Conservation (phyloP, 257 asterid species). For the Gentiana dahurica region DNA sequence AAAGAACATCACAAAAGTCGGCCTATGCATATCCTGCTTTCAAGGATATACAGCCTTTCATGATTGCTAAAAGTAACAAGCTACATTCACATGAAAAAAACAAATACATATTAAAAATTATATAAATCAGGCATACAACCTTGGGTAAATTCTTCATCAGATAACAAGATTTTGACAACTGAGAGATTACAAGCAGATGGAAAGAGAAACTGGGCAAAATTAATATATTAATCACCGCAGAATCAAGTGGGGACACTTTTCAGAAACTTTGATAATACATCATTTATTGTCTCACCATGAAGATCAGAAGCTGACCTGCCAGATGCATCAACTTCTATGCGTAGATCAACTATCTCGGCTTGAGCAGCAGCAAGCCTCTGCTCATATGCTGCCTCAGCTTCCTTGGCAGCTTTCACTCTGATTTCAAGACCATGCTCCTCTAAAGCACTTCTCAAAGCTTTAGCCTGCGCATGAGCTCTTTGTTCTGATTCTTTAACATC, state of each 20-base stretch:
- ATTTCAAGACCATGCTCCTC: constrained; percentile 83
- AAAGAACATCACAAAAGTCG: no score
- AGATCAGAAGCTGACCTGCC: constrained; percentile 52
- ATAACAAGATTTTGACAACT: not conserved
- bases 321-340: constrained; percentile 72
- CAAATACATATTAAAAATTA: no score
- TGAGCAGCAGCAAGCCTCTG: constrained; percentile 81
- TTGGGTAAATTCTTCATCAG: constrained; percentile 3
- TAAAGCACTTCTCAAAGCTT: constrained; percentile 58
- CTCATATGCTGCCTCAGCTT: constrained; percentile 90
- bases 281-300: not conserved
- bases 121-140: not conserved
- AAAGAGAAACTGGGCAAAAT: no score
- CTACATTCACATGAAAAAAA: no score
- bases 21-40: no score
- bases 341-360: constrained; percentile 72
- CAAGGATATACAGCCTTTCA: no score
- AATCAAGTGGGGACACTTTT: no score
- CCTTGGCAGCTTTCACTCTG: constrained; percentile 92
- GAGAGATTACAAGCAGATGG: no score
- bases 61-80: no score
- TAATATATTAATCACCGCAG: no score
- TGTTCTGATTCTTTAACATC: constrained; percentile 76
- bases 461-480: constrained; percentile 75
- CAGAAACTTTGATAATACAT: not conserved